These are phyloP conservation scores for Candida vaughaniae DNA, from an alignment of 805 yeast species.

Conservation along the genomic window DNA sequence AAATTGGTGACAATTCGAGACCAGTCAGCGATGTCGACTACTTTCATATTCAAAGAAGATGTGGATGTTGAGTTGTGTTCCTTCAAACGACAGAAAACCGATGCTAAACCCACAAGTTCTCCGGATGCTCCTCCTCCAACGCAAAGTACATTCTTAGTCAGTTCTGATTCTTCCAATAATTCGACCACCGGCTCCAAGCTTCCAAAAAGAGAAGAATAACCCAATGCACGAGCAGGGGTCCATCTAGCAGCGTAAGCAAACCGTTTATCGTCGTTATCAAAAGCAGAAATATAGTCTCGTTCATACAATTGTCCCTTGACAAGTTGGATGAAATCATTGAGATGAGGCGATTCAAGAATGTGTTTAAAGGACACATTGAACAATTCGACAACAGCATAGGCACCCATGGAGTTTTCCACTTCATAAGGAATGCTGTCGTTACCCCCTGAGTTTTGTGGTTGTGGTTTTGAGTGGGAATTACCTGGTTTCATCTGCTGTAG, in stretches of 20 bases:
- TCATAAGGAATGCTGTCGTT: conserved; percentile 31
- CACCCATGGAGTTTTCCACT: conserved; percentile 30
- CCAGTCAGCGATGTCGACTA: conserved; percentile 86
- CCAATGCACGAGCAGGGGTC: conserved; percentile 80
- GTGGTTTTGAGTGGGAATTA: too few relatives aligned
- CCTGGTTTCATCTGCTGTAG: too few relatives aligned
- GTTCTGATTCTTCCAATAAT: conserved; percentile 31
- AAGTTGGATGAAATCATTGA: conserved; percentile 52
- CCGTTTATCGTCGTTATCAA: conserved; percentile 59
- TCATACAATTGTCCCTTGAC: conserved; percentile 72
- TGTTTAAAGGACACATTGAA: conserved; percentile 32
- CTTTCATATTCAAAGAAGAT: conserved; percentile 44
- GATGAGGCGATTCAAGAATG: conserved; percentile 32
- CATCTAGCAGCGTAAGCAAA: conserved; percentile 80
- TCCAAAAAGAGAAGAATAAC: conserved; percentile 67
- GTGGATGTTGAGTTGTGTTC: conserved; percentile 30
- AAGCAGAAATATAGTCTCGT: conserved; percentile 70
- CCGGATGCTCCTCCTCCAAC: conserved; percentile 93
- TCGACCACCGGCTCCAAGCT: conserved; percentile 43
- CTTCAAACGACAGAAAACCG: conserved; percentile 50
- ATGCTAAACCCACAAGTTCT: conserved; percentile 65
- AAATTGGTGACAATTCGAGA: conserved; percentile 47
- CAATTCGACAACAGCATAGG: conserved; percentile 35
- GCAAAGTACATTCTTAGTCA: conserved; percentile 47
- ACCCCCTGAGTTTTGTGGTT: conserved; percentile 8